Evolutionary conservation across 1,284 basidiomycete genomes (phyloP), one percentile per base, ranked within the genome.

Genomic region (Puccinia hordei): DNA sequence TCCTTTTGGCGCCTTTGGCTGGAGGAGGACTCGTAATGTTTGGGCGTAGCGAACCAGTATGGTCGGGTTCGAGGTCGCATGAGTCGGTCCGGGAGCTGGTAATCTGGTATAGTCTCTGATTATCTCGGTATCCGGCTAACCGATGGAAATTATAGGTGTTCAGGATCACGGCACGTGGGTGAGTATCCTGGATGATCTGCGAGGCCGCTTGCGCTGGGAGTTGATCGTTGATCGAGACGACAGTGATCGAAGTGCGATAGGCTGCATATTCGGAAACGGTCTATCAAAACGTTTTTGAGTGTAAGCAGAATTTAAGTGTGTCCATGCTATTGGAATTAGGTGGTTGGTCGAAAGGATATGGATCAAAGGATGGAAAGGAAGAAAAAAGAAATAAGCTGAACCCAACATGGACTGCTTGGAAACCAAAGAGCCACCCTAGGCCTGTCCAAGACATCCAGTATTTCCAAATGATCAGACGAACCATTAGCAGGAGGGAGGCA

Each of bases 181-280:
- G 46, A 30, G 49, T 78, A 24, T 53, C 22, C 5, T 78, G 30
- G 19, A 78, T 68, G 35, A 78, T 78, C 55, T 57, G 24, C n/a
- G 75, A 69, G 46, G 75, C 65, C 55, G 51, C 24, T 69, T 68
- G 46, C 3, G 75, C 63, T 38, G 75, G 65, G 13, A 49, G 27
- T 27, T 51, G 65, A 24, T 69, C 75, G 38, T 78, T 66, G 35
- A 78, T 78, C 17, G 75, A 78, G 53, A 78, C 75, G 24, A 78
- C 75, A 2, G 68, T 49, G 35, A 79, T 71, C 30, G 77, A 79
- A 46, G 27, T 61, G 1, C 77, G 66, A 72, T 79, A 79, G 41
- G 63, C 65, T 49, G 77, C 77, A 61, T 79, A 79, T 38, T 79
- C 77, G 8, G 68, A 59, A 72, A 79, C 72, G 1, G 68, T 72